Evolutionary conservation across 495 filamentous ascomycete genomes (phyloP), one percentile per base, ranked within the genome.

Genomic region (Aspergillus sclerotiicarbonarius): DNA sequence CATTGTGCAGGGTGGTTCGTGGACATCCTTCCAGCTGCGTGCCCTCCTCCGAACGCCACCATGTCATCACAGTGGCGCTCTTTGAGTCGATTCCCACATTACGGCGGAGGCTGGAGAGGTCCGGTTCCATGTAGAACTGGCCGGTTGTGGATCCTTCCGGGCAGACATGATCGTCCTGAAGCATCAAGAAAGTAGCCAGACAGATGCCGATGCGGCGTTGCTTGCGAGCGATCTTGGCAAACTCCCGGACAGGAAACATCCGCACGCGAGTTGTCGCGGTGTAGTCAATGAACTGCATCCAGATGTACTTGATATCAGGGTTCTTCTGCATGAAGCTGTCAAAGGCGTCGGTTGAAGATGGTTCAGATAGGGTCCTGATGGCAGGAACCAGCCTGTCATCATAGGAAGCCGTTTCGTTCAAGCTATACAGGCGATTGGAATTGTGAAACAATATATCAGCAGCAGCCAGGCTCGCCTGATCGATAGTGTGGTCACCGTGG

Each of bases 231-330:
- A 90, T 72, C 13, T 76, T 76, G 37, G 79, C 68, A 53, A 91
- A 90, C 56, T 86, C 83, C 2, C 73, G 71, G 20, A 91, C 76
- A 0, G 90, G 89, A 8, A 96, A 68, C 54, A 93, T 76, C 0
- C 90, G 84, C 39, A 85, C 78, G n/a, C 89, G 83, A 0, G 83
- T 63, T 3, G 80, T 84, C 12, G 82, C 83, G 7, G 89, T 92
- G 67, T 89, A 91, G 67, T 95, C 91, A 29, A 90, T 70, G 83
- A 87, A 95, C 71, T 90, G 86, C 51, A 94, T 78, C 54, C 88
- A 85, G 39, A 92, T 63, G 53, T 82, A 89, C 53, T 84, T 80
- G 21, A 77, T 50, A 12, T 70, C 59, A 4, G 74, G 67, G 30
- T 75, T 63, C 6, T 21, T 51, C 16, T 45, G 58, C 18, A 73